Base-by-base conservation (phyloP, 768 basidiomycete genomes). In the Kwoniella newhampshirensis region DNA sequence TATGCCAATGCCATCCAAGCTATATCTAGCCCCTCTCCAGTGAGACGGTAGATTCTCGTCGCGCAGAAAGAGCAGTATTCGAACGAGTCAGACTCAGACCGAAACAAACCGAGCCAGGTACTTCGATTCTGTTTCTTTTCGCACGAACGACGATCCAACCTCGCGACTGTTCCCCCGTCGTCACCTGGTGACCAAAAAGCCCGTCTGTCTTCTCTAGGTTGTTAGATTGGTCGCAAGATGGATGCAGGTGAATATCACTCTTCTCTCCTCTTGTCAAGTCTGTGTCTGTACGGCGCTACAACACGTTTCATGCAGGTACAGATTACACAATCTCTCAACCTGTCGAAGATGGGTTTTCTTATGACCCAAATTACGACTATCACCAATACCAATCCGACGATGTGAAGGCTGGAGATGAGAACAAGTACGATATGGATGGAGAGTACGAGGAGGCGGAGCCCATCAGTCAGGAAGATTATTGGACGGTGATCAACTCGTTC, bases 401-500 rank as follows among this genome's bases (percentile, higher is more conserved):
- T n/a, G 41, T n/a, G 3, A 48, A 51, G 50, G 27, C 51, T 3
- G 50, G 35, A 18, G 61, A 32, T 8, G 27, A 59, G 4, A 53
- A 26, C 8, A 54, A 51, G 30, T 27, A 36, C 26, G 54, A 43
- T 26, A 48, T 48, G 45, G 55, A 65, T 21, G 61, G 43, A 8
- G 57, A 51, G 11, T 54, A 70, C 35, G 64, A 63, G 13, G 43
- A 53, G 36, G 49, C 48, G 23, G 47, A 57, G 20, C 53, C 60
- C 5, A 57, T 73, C 54, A 61, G 51, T 59, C 60, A 65, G 44
- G 77, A 77, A 28, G 75, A 76, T 54, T 66, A 73, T 21, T 77
- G 77, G 77, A 71, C 68, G n/a, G 87, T 99, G 73, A 97, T 98
- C 68, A 87, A 89, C 61, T 86, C 89, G 70, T 99, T 94, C 80